phyloP scores from a whole-genome alignment of 805 yeast species.

The Millerago galiae region DNA sequence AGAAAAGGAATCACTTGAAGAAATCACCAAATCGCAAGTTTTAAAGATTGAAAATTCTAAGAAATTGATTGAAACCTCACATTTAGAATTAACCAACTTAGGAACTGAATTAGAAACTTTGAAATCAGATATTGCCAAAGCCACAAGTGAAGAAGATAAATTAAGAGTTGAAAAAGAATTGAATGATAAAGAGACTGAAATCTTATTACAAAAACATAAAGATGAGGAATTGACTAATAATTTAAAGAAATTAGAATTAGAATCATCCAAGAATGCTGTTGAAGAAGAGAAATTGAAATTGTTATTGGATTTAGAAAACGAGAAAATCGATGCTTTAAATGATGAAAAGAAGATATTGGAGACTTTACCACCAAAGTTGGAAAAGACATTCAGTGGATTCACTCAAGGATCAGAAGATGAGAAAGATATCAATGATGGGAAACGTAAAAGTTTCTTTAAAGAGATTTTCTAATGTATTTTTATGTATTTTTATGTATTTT shows the following conservation, averaged over 20 bases:
- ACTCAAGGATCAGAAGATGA: slow-evolving; percentile 37
- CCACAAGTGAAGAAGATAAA: slow-evolving; percentile 26
- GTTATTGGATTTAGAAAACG: slow-evolving; percentile 30
- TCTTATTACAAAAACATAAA: slow-evolving; percentile 28
- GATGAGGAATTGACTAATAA: slow-evolving; percentile 32
- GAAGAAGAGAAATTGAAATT: slow-evolving; percentile 29
- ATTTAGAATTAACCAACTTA: slow-evolving; percentile 33
- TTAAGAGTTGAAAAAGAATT: slow-evolving; percentile 26
- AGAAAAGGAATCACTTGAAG: slow-evolving; percentile 41
- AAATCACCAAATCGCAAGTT: slow-evolving; percentile 37
- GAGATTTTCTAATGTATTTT: slow-evolving; percentile 10
- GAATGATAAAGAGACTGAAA: slow-evolving; percentile 26
- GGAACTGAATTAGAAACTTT: slow-evolving; percentile 28
- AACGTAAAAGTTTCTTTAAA: slow-evolving; percentile 23
- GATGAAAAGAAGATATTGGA: slow-evolving; percentile 36
- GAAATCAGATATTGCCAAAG: slow-evolving; percentile 26
- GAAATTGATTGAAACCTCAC: slow-evolving; percentile 37
- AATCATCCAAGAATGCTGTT: slow-evolving; percentile 30
- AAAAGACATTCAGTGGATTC: slow-evolving; percentile 36
- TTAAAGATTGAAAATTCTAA: slow-evolving; percentile 38
- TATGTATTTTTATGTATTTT: too few relatives aligned
- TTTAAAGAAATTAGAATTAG: slow-evolving; percentile 32
- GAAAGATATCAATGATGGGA: slow-evolving; percentile 16
- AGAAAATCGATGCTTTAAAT: slow-evolving; percentile 27
- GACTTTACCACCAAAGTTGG: slow-evolving; percentile 29